These are phyloP conservation scores for Calocybe gambosa DNA, from an alignment of 1,284 basidiomycete genomes.

Conservation along the genomic window DNA sequence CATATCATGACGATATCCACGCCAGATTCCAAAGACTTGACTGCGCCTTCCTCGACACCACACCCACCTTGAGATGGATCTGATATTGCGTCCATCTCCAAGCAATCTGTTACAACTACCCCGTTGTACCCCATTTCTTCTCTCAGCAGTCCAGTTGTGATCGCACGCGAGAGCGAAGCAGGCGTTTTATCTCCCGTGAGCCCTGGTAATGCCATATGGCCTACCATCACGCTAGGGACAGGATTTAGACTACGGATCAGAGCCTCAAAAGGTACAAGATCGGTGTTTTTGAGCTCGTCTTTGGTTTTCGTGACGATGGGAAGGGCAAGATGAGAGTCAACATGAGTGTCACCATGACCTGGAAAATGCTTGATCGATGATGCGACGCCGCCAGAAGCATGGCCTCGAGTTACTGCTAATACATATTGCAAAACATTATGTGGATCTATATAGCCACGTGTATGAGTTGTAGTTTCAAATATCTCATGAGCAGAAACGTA, in stretches of 20 bases:
- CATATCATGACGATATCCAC: conserved; percentile 70
- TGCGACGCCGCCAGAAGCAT: conserved; percentile 44
- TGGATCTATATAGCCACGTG: conserved; percentile 37
- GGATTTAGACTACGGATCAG: conserved; percentile 29
- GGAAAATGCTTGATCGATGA: conserved; percentile 66
- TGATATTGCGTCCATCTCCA: conserved; percentile 67
- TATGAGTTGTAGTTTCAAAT: neutral
- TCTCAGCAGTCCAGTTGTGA: conserved; percentile 50
- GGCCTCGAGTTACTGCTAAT: conserved; percentile 40
- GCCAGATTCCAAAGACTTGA: conserved; percentile 51
- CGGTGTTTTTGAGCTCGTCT: conserved; percentile 35
- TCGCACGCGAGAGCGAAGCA: conserved; percentile 45
- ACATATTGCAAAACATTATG: conserved; percentile 42
- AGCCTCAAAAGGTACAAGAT: conserved; percentile 53
- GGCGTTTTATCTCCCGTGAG: conserved; percentile 48
- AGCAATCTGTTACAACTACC: conserved; percentile 60
- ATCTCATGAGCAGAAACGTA: conserved; percentile 20
- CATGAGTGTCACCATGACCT: conserved; percentile 65
- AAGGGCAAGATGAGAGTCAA: conserved; percentile 65
- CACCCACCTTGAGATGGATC: conserved; percentile 35
- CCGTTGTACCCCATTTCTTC: conserved; percentile 43
- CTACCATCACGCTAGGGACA: conserved; percentile 60
- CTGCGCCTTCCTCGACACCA: conserved; percentile 48
- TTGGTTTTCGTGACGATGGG: conserved; percentile 51
- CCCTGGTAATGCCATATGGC: conserved; percentile 61